Evolutionary conservation across 31 red algal genomes (phyloP).

Genomic region (Porphyra umbilicalis): DNA sequence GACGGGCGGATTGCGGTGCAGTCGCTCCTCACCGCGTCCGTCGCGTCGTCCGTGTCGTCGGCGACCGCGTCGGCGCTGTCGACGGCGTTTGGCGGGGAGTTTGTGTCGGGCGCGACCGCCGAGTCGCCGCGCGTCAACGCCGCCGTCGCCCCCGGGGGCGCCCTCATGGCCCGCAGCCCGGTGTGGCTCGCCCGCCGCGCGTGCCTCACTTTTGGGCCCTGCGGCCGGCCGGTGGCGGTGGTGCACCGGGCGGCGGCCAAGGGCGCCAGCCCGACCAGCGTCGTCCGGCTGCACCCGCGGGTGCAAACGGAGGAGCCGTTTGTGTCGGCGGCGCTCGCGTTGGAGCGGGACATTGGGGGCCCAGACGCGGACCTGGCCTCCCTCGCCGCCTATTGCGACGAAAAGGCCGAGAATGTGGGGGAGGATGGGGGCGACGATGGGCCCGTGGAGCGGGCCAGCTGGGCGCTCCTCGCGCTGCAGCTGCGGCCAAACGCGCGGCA

Average conservation of each 20-base stretch:
- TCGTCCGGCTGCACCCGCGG: neutral
- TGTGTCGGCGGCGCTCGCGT: neutral
- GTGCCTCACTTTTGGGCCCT: slow-evolving; percentile 50
- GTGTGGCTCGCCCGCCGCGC: slow-evolving; percentile 54
- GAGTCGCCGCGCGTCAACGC: slow-evolving; percentile 44
- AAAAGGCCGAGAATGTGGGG: neutral
- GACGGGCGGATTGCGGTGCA: slow-evolving; percentile 57
- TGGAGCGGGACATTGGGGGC: neutral
- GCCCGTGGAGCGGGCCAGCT: neutral
- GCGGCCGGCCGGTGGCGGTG: slow-evolving; percentile 30
- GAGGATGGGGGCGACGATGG: neutral
- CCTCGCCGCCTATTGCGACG: neutral
- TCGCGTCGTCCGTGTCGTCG: slow-evolving; percentile 55
- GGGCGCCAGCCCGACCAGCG: neutral
- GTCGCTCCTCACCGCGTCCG: slow-evolving; percentile 52
- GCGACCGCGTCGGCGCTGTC: slow-evolving; percentile 64
- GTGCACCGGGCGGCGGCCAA: neutral
- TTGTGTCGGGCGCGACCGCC: slow-evolving; percentile 25
- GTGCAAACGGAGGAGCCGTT: neutral
- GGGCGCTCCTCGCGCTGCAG: neutral
- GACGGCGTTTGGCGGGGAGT: slow-evolving; percentile 66
- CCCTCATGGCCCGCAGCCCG: slow-evolving; percentile 23
- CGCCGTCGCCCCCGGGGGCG: slow-evolving; percentile 27
- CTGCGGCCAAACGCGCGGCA: neutral
- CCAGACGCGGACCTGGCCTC: neutral